phyloP scores from a whole-genome alignment of 306 rosid species.

The Myrica gale region DNA sequence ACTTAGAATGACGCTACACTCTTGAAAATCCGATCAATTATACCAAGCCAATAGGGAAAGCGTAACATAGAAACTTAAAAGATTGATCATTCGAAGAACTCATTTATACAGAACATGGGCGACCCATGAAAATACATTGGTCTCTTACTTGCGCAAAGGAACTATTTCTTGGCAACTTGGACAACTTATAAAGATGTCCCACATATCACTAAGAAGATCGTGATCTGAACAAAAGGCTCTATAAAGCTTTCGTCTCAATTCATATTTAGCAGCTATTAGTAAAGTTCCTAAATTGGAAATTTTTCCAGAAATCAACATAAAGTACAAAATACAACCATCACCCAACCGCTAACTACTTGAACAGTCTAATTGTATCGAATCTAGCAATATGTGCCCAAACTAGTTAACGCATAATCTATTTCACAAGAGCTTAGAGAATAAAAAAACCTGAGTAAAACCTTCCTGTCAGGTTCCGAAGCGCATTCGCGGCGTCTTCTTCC shows the following conservation, averaged over 20 bases:
- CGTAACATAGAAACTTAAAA: background rate
- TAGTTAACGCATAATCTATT: no score
- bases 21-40: background rate
- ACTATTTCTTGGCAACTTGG: no score
- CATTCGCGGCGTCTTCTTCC: slow-evolving; percentile 96
- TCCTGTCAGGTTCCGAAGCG: slow-evolving; percentile 82
- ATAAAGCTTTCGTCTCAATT: no score
- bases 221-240: no score
- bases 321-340: background rate
- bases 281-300: background rate
- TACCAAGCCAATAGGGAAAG: background rate
- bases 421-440: background rate
- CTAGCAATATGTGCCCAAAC: background rate
- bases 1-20: no score
- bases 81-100: background rate
- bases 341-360: no score
- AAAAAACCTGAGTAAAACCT: slow-evolving; percentile 82
- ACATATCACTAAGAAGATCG: no score
- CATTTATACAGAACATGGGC: no score
- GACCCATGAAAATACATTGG: no score
- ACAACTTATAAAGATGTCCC: no score
- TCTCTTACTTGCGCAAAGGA: no score
- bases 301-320: background rate
- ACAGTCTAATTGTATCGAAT: background rate
- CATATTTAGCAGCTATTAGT: no score